A percentile compares a stretch with the other conserved stretches of the same genome.
Evolutionary conservation across 176 grass and related monocot species (phyloP).

Genomic region (Hyparrhenia diplandra): DNA sequence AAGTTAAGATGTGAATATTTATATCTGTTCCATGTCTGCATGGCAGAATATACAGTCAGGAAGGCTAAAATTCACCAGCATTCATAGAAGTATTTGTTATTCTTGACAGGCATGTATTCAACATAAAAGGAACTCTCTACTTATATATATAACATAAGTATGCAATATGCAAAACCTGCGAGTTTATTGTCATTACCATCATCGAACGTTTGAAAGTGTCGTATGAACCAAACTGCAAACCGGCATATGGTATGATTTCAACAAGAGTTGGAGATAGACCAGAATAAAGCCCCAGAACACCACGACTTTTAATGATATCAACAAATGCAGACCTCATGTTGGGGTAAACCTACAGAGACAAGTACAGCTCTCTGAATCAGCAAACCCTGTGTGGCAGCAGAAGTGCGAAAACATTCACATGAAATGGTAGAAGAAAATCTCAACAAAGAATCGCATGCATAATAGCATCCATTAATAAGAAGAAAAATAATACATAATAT

Average conservation of each 20-base stretch:
- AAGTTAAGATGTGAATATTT: slow-evolving; percentile 51
- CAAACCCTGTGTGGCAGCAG: not conserved
- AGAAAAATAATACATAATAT: not conserved
- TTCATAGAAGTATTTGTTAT: not conserved
- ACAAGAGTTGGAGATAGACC: slow-evolving; percentile 78
- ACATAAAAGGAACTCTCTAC: not conserved
- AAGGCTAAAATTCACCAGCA: not conserved
- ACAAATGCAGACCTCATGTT: slow-evolving; percentile 83
- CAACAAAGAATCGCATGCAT: slow-evolving; percentile 7
- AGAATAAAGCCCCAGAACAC: slow-evolving; percentile 79
- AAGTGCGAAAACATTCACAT: not conserved
- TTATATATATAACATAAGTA: no score
- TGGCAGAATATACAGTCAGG: not conserved
- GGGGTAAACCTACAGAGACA: slow-evolving; percentile 69
- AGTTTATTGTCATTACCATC: slow-evolving; percentile 59
- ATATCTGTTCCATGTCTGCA: slow-evolving; percentile 80
- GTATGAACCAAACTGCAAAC: slow-evolving; percentile 92
- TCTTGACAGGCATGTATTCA: not conserved
- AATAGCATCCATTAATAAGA: not conserved
- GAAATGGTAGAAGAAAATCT: not conserved
- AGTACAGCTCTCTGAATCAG: slow-evolving; percentile 14
- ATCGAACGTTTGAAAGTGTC: slow-evolving; percentile 95
- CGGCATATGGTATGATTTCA: slow-evolving; percentile 99
- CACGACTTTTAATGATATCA: slow-evolving; percentile 70
- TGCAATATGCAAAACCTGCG: not conserved